These are phyloP conservation scores for Skeletonema potamos DNA, from an alignment of 108 stramenopile species.

Conservation along the genomic window DNA sequence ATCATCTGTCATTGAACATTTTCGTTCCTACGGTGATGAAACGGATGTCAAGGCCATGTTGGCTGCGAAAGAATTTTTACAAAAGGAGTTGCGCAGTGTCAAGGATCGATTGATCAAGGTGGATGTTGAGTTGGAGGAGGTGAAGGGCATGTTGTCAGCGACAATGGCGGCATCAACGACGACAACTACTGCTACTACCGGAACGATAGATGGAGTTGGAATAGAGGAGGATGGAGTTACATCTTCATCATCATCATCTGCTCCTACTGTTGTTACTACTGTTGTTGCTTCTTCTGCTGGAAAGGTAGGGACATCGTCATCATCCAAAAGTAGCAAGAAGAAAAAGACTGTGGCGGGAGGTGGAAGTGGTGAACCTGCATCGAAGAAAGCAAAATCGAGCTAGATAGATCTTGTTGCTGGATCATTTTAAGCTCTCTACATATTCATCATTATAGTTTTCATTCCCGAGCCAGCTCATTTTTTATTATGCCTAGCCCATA, in stretches of 20 bases:
- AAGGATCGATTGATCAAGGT: slow-evolving; percentile 62
- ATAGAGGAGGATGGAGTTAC: neutral
- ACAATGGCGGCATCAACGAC: neutral
- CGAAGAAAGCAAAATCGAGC: slow-evolving; percentile 34
- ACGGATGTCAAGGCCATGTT: slow-evolving; percentile 59
- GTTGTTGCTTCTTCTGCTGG: neutral
- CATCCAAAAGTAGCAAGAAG: neutral
- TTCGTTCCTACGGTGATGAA: slow-evolving; percentile 62
- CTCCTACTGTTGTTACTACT: too few relatives aligned
- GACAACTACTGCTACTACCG: slow-evolving; percentile 10
- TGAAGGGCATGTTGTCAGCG: slow-evolving; percentile 43
- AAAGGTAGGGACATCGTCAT: neutral
- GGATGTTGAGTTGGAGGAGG: slow-evolving; percentile 52
- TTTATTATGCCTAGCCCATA: too few relatives aligned
- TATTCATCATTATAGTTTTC: too few relatives aligned
- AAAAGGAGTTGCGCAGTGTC: slow-evolving; percentile 61
- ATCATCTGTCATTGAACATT: slow-evolving; percentile 43
- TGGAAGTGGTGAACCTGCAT: slow-evolving; percentile 6
- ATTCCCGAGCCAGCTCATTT: too few relatives aligned
- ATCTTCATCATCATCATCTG: neutral
- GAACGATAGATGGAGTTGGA: neutral
- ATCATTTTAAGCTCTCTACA: too few relatives aligned
- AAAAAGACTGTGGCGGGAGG: slow-evolving; percentile 2
- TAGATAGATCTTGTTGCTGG: too few relatives aligned
- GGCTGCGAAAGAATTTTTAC: slow-evolving; percentile 66